phyloP scores from a whole-genome alignment of 225 moss, liverwort and hornwort species.

The Sphagnum contortum region DNA sequence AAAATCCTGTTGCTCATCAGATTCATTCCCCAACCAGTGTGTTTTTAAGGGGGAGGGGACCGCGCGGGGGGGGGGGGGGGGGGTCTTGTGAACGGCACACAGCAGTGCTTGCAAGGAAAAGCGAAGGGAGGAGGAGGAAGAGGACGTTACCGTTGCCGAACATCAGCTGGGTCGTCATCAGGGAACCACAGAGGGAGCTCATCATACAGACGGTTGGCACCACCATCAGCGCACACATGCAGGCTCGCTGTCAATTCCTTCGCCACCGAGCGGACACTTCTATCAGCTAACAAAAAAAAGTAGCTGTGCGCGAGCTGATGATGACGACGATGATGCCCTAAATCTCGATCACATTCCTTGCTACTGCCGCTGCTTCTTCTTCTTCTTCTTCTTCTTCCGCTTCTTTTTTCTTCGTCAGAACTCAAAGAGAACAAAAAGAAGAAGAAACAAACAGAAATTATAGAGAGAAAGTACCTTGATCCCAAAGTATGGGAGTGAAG shows the following conservation, averaged over 20 bases:
- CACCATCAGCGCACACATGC: constrained; percentile 92
- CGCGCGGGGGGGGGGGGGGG: no score
- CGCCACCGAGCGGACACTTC: constrained; percentile 15
- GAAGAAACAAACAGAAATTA: no score
- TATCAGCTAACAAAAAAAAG: neutral
- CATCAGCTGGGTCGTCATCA: constrained; percentile 18
- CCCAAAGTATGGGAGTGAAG: constrained; percentile 63
- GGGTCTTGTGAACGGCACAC: no score
- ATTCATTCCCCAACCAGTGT: no score
- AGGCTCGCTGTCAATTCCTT: constrained; percentile 47
- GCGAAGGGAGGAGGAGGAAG: neutral
- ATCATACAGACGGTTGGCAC: constrained; percentile 89
- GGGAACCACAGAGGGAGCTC: constrained; percentile 39
- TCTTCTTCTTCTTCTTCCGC: neutral
- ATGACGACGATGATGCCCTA: no score
- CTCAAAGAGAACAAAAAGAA: neutral
- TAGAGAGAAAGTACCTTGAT: constrained; percentile 47
- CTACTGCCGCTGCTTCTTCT: neutral
- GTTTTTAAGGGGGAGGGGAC: no score
- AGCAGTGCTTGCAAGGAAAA: no score
- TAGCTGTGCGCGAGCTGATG: no score
- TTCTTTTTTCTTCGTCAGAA: no score
- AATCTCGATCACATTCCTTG: neutral
- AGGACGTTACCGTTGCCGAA: constrained; percentile 29
- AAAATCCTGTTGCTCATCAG: no score